These are phyloP conservation scores for Yarrowia sp. DNA, from an alignment of 805 yeast species.

Conservation along the genomic window DNA sequence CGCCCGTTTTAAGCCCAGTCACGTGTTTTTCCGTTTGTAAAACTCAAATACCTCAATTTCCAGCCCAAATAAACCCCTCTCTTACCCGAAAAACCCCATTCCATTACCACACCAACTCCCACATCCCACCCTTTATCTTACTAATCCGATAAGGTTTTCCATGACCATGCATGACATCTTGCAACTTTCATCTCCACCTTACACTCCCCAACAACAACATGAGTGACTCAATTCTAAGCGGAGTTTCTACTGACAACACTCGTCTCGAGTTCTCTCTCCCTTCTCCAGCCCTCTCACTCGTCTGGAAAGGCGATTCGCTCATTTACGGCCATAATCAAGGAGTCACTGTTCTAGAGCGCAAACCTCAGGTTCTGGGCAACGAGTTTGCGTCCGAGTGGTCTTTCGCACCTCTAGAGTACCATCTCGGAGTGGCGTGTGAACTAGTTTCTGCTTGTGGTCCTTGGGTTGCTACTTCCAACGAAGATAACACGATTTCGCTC, in stretches of 20 bases:
- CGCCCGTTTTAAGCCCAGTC: too few relatives aligned
- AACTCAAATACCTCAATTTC: too few relatives aligned
- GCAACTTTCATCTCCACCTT: neutral
- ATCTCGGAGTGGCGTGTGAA: slow-evolving; percentile 30
- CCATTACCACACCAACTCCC: too few relatives aligned
- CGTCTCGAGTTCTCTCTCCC: neutral
- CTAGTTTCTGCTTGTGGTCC: slow-evolving; percentile 26
- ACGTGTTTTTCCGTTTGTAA: too few relatives aligned
- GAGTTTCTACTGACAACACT: neutral
- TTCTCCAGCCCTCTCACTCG: neutral
- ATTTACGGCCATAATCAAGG: slow-evolving; percentile 4
- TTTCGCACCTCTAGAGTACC: neutral
- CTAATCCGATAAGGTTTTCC: neutral
- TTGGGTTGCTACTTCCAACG: slow-evolving; percentile 33
- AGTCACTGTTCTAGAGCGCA: slow-evolving; percentile 1
- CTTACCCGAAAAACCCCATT: too few relatives aligned
- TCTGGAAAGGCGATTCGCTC: neutral
- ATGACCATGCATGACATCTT: neutral
- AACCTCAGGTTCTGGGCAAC: neutral
- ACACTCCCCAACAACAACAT: neutral
- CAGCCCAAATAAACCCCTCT: too few relatives aligned
- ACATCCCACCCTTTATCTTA: neutral
- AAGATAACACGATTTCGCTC: slow-evolving; percentile 31
- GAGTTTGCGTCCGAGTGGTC: slow-evolving; percentile 18
- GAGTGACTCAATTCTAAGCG: neutral